Conservation (phyloP, 805 yeast species). For the Kuraishia piskuri region DNA sequence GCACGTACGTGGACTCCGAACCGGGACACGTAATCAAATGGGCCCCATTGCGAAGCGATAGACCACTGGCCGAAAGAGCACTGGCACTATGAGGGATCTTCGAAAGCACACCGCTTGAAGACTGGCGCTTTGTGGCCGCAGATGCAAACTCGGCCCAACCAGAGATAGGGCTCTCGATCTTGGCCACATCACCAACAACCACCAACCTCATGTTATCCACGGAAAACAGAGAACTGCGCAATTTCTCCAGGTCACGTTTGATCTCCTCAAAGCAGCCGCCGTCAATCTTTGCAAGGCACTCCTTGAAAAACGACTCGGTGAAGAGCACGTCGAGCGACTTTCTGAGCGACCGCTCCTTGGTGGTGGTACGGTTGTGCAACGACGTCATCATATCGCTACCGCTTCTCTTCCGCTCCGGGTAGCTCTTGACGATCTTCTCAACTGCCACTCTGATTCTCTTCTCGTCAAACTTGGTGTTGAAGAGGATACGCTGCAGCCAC, state of each 20-base stretch:
- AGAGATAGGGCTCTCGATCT: conserved; percentile 45
- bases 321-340: conserved; percentile 58
- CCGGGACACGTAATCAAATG: conserved; percentile 69
- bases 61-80: conserved; percentile 50
- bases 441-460: conserved; percentile 58
- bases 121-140: conserved; percentile 3
- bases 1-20: conserved; percentile 70
- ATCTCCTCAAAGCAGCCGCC: conserved; percentile 43
- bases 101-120: not conserved
- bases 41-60: conserved; percentile 42
- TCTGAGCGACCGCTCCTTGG: conserved; percentile 52
- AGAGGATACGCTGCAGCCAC: conserved; percentile 67
- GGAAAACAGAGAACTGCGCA: conserved; percentile 44
- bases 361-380: conserved; percentile 42
- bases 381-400: conserved; percentile 62
- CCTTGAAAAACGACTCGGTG: conserved; percentile 50
- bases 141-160: conserved; percentile 40
- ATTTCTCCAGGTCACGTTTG: conserved; percentile 37
- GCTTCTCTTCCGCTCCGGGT: conserved; percentile 56
- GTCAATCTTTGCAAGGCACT: conserved; percentile 39
- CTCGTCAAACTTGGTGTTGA: conserved; percentile 62
- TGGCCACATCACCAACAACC: conserved; percentile 58
- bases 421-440: conserved; percentile 48
- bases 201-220: conserved; percentile 56
- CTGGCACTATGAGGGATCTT: conserved; percentile 18